Base-by-base conservation (phyloP, 768 basidiomycete genomes). In the Kwoniella sp. region DNA sequence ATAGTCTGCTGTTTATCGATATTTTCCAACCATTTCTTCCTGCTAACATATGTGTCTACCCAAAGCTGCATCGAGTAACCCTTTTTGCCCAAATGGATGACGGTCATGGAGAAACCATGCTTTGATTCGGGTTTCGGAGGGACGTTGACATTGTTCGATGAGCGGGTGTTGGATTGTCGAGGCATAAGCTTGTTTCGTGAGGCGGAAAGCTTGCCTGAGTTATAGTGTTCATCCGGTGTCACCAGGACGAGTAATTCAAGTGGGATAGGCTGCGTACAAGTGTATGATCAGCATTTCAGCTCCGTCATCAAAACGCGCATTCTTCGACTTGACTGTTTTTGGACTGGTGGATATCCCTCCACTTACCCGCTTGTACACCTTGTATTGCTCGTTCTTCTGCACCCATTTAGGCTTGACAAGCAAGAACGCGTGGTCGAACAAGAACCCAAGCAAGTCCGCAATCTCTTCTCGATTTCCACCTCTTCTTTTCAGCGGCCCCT, bases 341-440 rank as follows among this genome's bases (percentile, higher is more conserved):
- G n/a, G n/a, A n/a, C n/a, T n/a, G n/a, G n/a, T n/a, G n/a, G n/a
- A n/a, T n/a, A n/a, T n/a, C n/a, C n/a, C 7, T 15, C 12, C 24
- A 82, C 89, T 78, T 76, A 98, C 94, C 71, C 90, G 87, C 70
- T 94, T 87, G 76, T 96, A 94, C 13, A 98, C 94, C 77, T 90
- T 91, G 80, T 87, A 89, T 72, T 92, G 91, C 70, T 97, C 94
- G 55, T 88, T 87, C 77, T 93, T 92, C 64, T 79, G 78, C 46
- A 77, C 68, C 80, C 87, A 90, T 80, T 92, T 93, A 77, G 92
- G 88, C 68, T 82, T 97, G 68, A 90, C 93, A 86, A 98, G 91
- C 30, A 99, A 82, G 47, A 99, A 82, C 1, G 93, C 93, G 79
- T 99, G 96, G 78, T 99, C 96, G 76, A 99, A 96, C 73, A 99